Percentiles rank a stretch among this genome's conserved stretches.
Evolutionary conservation across 352 stramenopile genomes (phyloP).

Genomic region (Globisporangium nodosum): DNA sequence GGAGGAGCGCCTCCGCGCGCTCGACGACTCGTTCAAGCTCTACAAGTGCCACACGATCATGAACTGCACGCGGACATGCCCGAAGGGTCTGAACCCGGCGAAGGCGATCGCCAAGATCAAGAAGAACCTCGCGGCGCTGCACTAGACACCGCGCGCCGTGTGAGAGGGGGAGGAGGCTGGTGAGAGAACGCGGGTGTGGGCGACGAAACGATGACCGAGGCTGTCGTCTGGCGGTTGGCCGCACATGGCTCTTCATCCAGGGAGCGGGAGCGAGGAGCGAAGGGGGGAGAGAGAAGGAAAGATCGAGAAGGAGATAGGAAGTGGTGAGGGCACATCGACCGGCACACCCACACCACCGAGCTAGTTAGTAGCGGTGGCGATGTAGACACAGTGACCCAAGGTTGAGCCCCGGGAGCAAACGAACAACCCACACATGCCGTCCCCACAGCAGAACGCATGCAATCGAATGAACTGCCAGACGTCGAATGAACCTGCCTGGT

Average conservation of each 20-base stretch:
- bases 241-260: not conserved
- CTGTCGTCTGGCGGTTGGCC: no score
- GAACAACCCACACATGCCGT: not conserved
- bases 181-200: not conserved
- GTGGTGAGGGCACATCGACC: not conserved
- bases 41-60: slow-evolving; percentile 99
- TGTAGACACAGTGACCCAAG: slow-evolving; percentile 1
- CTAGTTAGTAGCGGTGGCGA: not conserved
- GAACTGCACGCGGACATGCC: slow-evolving; percentile 99
- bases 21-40: slow-evolving; percentile 99
- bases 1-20: slow-evolving; percentile 90
- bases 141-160: slow-evolving; percentile 29
- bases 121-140: slow-evolving; percentile 86
- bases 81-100: slow-evolving; percentile 99
- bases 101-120: slow-evolving; percentile 99
- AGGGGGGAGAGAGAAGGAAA: not conserved
- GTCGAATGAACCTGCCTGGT: no score
- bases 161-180: not conserved
- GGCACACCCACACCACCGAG: not conserved
- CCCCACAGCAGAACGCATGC: not conserved
- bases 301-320: not conserved
- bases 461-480: not conserved
- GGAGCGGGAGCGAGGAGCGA: not conserved
- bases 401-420: not conserved
- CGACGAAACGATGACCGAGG: not conserved